Evolutionary conservation across 2,329 filamentous ascomycete species (phyloP).

Genomic region (Alternaria sp.): DNA sequence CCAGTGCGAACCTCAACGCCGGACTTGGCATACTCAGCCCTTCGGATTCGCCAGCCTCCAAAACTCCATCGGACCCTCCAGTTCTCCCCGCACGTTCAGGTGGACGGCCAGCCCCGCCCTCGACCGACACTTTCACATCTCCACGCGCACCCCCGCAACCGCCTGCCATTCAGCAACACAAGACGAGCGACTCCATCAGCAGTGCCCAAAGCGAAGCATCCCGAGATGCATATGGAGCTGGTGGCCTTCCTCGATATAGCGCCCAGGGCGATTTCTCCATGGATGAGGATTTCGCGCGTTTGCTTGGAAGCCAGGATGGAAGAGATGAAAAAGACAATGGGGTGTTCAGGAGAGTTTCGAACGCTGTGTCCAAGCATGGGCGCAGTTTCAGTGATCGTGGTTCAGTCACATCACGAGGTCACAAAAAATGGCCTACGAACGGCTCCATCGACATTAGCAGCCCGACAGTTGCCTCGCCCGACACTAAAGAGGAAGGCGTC

Average conservation of each 20-base stretch:
- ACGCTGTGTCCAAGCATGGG: constrained; percentile 84
- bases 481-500: constrained; percentile 53
- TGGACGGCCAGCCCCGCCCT: constrained; percentile 52
- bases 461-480: constrained; percentile 68
- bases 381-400: constrained; percentile 78
- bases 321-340: constrained; percentile 48
- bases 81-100: constrained; percentile 55
- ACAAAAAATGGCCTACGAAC: constrained; percentile 51
- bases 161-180: constrained; percentile 48
- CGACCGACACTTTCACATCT: constrained; percentile 51
- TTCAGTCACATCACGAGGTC: constrained; percentile 41
- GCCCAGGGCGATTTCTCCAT: constrained; percentile 86
- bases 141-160: constrained; percentile 55
- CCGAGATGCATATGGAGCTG: constrained; percentile 31
- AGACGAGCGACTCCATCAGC: constrained; percentile 53
- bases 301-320: constrained; percentile 75
- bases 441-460: constrained; percentile 67
- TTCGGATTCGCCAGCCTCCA: constrained; percentile 51
- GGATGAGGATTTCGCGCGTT: constrained; percentile 94
- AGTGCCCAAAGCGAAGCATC: constrained; percentile 51
- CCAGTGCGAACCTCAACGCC: constrained; percentile 46
- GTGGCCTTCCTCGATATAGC: constrained; percentile 61
- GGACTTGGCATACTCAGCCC: constrained; percentile 52
- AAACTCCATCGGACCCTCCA: constrained; percentile 51
- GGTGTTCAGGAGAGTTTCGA: constrained; percentile 86